Evolutionary conservation across 768 basidiomycete species (phyloP).

Genomic region (Pleurotus djamor): DNA sequence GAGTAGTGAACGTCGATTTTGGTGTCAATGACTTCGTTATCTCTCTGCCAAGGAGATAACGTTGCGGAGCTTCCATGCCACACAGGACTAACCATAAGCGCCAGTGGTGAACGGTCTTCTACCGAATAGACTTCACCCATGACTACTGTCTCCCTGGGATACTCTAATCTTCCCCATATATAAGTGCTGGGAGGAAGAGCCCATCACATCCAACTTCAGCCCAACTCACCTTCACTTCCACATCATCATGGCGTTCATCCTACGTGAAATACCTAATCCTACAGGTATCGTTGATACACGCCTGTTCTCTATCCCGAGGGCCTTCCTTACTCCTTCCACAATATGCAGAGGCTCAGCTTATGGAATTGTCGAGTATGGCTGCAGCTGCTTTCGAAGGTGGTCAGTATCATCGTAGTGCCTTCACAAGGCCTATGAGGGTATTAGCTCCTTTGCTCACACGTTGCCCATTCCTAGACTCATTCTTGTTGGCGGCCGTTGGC

Average conservation of each 20-base stretch:
- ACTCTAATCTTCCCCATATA: background rate
- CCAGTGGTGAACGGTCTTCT: background rate
- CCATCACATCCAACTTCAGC: background rate
- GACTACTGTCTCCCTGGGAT: background rate
- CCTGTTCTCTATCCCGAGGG: background rate
- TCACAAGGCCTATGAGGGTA: slow-evolving; percentile 1
- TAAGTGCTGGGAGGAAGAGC: background rate
- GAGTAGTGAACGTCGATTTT: background rate
- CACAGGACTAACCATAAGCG: slow-evolving; percentile 3
- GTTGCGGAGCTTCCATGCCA: slow-evolving; percentile 1
- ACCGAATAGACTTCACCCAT: slow-evolving; percentile 2
- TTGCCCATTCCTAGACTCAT: background rate
- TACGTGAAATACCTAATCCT: slow-evolving; percentile 5
- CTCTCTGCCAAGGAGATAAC: slow-evolving; percentile 7
- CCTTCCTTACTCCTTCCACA: background rate
- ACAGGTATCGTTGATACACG: background rate
- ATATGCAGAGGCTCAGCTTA: background rate
- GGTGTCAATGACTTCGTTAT: background rate
- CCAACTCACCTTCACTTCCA: background rate
- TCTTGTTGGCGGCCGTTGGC: slow-evolving; percentile 6
- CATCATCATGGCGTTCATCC: background rate
- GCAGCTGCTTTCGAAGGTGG: slow-evolving; percentile 7
- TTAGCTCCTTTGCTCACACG: background rate
- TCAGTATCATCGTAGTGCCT: slow-evolving; percentile 1
- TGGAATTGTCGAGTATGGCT: slow-evolving; percentile 1